phyloP scores from a whole-genome alignment of 768 basidiomycete species.

The Tulasnella sp. region DNA sequence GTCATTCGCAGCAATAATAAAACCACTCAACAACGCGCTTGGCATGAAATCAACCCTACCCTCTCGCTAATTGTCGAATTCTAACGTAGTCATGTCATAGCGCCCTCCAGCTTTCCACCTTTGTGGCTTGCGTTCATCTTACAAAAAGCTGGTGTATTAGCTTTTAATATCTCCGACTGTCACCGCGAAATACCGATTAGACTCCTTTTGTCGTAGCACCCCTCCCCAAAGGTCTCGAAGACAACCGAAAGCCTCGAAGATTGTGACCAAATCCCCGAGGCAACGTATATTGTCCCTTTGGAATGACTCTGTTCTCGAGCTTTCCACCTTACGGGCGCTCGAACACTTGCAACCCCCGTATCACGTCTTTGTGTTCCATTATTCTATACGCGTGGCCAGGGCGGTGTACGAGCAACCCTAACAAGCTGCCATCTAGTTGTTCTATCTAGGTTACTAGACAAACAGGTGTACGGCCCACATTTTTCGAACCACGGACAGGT shows the following conservation, averaged over 20 bases:
- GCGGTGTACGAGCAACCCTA: not conserved
- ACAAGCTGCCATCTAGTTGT: not conserved
- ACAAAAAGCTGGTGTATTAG: not conserved
- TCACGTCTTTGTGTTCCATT: not conserved
- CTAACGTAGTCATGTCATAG: not conserved
- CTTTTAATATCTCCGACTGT: slow-evolving; percentile 1
- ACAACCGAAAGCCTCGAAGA: not conserved
- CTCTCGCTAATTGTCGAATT: not conserved
- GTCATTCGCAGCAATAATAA: not conserved
- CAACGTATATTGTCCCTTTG: not conserved
- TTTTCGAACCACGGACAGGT: not conserved
- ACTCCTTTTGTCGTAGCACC: not conserved
- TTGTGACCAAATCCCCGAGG: not conserved
- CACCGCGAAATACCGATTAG: slow-evolving; percentile 9
- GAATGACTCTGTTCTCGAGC: not conserved
- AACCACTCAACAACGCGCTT: too few relatives aligned
- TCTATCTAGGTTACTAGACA: not conserved
- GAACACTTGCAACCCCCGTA: not conserved
- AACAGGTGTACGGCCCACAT: not conserved
- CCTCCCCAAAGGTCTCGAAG: not conserved
- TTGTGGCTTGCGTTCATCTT: not conserved
- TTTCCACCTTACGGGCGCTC: not conserved
- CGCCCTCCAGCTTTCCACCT: not conserved
- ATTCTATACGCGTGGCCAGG: not conserved
- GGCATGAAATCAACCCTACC: not conserved